Evolutionary conservation across 2,329 filamentous ascomycete genomes (phyloP), one percentile per base, ranked within the genome.

Genomic region (Diplocarpon rosae): DNA sequence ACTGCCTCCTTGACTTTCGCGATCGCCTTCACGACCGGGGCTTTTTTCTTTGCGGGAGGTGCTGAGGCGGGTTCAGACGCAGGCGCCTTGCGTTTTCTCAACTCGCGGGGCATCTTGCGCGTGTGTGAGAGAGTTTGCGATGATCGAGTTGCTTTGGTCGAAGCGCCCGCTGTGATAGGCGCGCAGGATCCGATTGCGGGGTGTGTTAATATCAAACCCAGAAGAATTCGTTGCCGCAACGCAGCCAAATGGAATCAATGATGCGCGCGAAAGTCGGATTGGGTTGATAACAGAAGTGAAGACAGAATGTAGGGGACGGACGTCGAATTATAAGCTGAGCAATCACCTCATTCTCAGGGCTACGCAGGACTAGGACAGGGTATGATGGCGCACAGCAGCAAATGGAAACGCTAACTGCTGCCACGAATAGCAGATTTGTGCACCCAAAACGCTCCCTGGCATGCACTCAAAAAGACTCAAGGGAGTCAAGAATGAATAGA

Each of bases 31-130:
- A 61, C 58, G 43, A 62, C 58, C 45, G 64, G 64, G 32, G 62
- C 58, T 48, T 65, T 62, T 59, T 69, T 68, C 64, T 73, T 75
- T 30, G 63, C 63, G 16, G 69, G 65, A 13, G 70, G 65, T 51
- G 70, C 66, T 49, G 69, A 65, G 42, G 66, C 61, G 20, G 69
- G 63, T 47, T 68, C 63, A 33, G 44, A 43, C 56, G 66, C 67
- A 42, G 69, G 69, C 53, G 73, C 72, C 64, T 78, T 78, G 67
- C 76, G 74, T 66, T 79, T 78, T 64, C 76, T 70, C 35, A 79
- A 67, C 57, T 72, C 72, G 55, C 72, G 68, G 51, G 73, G 71
- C 76, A 79, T 78, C 43, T 50, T 48, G 46, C n/a, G 24, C 14
- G 32, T 33, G 49, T 17, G n/a, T 46, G 38, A 29, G 15, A 15